Evolutionary conservation across 2,329 filamentous ascomycete species (phyloP), one percentile per base, ranked within the genome.

Genomic region (Cladosporium sp.): DNA sequence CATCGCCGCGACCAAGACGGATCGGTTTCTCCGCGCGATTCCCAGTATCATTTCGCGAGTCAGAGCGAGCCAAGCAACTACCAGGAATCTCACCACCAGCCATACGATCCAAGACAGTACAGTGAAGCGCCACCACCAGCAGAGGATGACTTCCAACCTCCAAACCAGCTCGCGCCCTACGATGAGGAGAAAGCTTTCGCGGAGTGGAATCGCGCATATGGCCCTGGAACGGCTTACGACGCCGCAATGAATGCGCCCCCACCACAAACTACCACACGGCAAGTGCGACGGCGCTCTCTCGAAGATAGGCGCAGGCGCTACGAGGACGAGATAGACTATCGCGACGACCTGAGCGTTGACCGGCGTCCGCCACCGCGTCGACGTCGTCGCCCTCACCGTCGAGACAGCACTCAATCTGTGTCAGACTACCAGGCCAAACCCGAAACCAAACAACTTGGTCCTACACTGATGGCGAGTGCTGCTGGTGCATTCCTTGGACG

Each of bases 281-380:
- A 43, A 18, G 49, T 11, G 13, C 23, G 26, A 46, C 30, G 39
- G 30, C 39, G n/a, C 23, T 54, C 26, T 43, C 25, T 48, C 39
- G 23, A 32, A 26, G 51, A 32, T 28, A 25, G 49, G 21, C 46
- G 63, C 10, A 43, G 57, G 30, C 48, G 34, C n/a, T 58, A 58
- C 23, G 43, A 53, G 11, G 63, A 53, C 16, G 60, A 63, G 13
- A n/a, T 84, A 4, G 81, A 80, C 0, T 85, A 2, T 82, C 39
- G 39, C 30, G 54, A 84, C 72, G 86, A 85, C 65, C 36, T 26
- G 34, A 53, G 32, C 26, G 21, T 30, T 18, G 80, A 84, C 8
- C 86, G 83, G 82, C 83, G 85, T 64, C 85, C 85, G 82, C 82
- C 79, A 68, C 84, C 85, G 65, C 84, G 84, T 0, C 81, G 80